Percentiles rank a stretch among this genome's conserved stretches.
phyloP scores from a whole-genome alignment of 2,329 filamentous ascomycete genomes.

The Davidsoniella virescens region DNA sequence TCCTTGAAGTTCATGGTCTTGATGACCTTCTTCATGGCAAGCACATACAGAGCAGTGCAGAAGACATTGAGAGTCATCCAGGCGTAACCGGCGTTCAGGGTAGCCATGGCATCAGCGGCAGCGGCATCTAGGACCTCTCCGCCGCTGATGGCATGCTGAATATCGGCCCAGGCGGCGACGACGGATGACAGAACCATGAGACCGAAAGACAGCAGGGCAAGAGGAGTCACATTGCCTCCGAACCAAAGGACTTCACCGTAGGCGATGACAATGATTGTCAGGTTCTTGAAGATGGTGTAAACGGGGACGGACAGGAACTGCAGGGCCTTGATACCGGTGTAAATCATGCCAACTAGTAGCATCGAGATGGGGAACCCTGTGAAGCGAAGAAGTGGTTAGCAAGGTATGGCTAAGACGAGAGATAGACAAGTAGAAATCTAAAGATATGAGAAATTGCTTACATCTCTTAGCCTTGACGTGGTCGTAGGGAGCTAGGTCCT shows the following conservation, averaged over 20 bases:
- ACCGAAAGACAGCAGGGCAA: constrained; percentile 84
- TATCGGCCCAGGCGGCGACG: constrained; percentile 93
- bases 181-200: constrained; percentile 93
- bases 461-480: constrained; percentile 82
- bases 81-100: constrained; percentile 82
- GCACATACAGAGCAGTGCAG: constrained; percentile 76
- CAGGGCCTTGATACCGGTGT: constrained; percentile 88
- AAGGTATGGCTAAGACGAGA: not conserved
- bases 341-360: constrained; percentile 97
- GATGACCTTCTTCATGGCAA: constrained; percentile 95
- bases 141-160: constrained; percentile 63
- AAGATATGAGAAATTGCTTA: constrained; percentile 26
- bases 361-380: constrained; percentile 91
- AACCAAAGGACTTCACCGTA: constrained; percentile 99
- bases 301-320: constrained; percentile 95
- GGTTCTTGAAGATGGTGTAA: constrained; percentile 99
- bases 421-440: not conserved
- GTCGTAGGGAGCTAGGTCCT: constrained; percentile 68
- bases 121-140: constrained; percentile 36
- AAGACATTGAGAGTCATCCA: constrained; percentile 98
- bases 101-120: constrained; percentile 62
- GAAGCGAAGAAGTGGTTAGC: not conserved
- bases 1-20: constrained; percentile 99
- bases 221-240: constrained; percentile 72
- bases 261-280: constrained; percentile 96